Percentiles rank a stretch among this genome's conserved stretches.
These are phyloP conservation scores for Aspergillus hancockii DNA, from an alignment of 495 filamentous ascomycete species.

Conservation along the genomic window DNA sequence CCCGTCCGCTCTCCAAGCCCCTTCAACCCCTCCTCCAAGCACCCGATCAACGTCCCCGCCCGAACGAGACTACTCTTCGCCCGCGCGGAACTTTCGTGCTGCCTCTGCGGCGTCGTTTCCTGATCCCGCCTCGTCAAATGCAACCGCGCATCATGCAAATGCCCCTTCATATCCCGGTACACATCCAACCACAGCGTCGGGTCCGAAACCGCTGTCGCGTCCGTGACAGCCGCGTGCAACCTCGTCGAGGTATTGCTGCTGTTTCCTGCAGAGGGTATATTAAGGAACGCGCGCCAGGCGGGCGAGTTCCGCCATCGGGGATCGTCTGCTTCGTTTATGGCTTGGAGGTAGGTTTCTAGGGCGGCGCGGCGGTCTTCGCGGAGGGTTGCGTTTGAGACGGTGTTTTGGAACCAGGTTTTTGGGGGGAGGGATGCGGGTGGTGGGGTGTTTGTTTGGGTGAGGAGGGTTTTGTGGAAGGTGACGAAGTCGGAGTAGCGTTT, in stretches of 20 bases:
- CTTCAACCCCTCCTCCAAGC: constrained; percentile 72
- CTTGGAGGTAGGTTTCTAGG: constrained; percentile 79
- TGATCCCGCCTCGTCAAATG: constrained; percentile 75
- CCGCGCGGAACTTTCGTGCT: constrained; percentile 76
- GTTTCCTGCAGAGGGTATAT: constrained; percentile 62
- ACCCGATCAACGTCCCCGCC: constrained; percentile 64
- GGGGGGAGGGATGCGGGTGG: constrained; percentile 70
- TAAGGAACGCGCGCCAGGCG: constrained; percentile 85
- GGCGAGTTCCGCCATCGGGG: constrained; percentile 80
- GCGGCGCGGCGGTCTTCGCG: constrained; percentile 76
- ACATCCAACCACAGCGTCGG: constrained; percentile 85
- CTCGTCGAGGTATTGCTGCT: constrained; percentile 29
- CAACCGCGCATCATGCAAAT: constrained; percentile 79
- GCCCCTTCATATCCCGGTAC: constrained; percentile 76
- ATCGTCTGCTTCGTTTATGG: constrained; percentile 75
- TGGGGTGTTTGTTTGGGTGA: constrained; percentile 57
- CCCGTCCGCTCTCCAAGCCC: constrained; percentile 17
- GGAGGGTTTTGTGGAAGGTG: constrained; percentile 70
- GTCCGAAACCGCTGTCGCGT: constrained; percentile 64
- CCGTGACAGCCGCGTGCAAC: constrained; percentile 44
- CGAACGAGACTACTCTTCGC: constrained; percentile 82
- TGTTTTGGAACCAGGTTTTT: constrained; percentile 86
- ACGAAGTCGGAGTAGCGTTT: constrained; percentile 96
- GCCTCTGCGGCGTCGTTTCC: constrained; percentile 62
- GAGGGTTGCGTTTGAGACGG: constrained; percentile 70